Evolutionary conservation across 805 yeast species (phyloP), one percentile per base, ranked within the genome.

Genomic region (Lipomyces mesembrius): DNA sequence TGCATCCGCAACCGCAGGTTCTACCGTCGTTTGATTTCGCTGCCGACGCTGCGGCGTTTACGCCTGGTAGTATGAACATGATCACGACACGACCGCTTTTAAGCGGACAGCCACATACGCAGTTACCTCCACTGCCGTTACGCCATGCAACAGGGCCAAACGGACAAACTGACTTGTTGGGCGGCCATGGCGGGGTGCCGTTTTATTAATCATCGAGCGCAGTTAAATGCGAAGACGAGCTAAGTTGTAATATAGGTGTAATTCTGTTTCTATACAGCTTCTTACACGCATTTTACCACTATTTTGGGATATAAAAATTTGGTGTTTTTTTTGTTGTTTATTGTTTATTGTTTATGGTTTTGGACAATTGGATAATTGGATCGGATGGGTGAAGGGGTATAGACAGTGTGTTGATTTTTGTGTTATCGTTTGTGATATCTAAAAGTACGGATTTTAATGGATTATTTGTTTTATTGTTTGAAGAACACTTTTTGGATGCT

Each of bases 21-120:
- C 53, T 49, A 14, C 55, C 55, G 22, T 25, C 55, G 34, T 52
- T 52, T 52, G 55, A 52, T 17, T 29, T 52, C 29, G 29, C 55
- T 12, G 34, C 34, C 32, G 55, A 20, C 14, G n/a, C 55, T 14
- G 55, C 55, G 55, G 34, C 55, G 29, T 52, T 52, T 22, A 25
- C 49, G 20, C 20, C 49, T 22, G 49, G 49, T 5, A 25, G 49
- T 5, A n/a, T n/a, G n/a, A 43, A 43, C 49, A 43, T 43, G 49
- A 43, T 9, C 20, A 43, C 49, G 49, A n/a, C 49, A 43, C 49
- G 49, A 43, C 49, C 49, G 22, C 20, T 43, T 7, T n/a, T n/a
- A 43, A 43, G 49, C 22, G 49, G 49, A n/a, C 49, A 43, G 49
- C 11, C 7, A 43, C 20, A 43, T 43, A 7, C 22, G 20, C 49